Conservation (phyloP, 1,139 yeast species). For the Suhomyces coccinellae region DNA sequence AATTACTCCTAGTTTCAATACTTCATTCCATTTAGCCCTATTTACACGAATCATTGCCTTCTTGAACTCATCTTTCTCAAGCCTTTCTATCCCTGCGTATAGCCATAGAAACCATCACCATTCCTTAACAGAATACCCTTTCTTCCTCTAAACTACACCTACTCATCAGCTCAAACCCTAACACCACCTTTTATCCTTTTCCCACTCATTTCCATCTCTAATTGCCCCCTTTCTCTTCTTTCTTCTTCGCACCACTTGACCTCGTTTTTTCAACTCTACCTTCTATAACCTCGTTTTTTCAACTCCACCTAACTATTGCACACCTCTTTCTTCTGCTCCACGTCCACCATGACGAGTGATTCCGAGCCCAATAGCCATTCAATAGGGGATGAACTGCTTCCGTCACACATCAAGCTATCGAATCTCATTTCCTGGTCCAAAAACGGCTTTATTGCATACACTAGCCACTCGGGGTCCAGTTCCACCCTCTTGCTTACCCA, state of each 20-base stretch:
- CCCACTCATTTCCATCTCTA: not conserved
- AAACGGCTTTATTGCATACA: slow-evolving; percentile 71
- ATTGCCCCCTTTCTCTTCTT: not conserved
- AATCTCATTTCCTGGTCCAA: slow-evolving; percentile 64
- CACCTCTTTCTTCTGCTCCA: not conserved
- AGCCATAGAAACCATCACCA: too few relatives aligned
- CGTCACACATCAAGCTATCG: slow-evolving; percentile 1
- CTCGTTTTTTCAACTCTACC: not conserved
- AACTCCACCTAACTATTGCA: not conserved
- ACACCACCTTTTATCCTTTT: too few relatives aligned
- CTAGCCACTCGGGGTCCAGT: slow-evolving; percentile 22
- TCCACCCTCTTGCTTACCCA: slow-evolving; percentile 52
- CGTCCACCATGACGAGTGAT: not conserved
- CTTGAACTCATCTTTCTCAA: too few relatives aligned
- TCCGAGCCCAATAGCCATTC: not conserved
- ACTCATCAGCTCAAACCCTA: too few relatives aligned
- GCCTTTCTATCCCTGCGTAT: too few relatives aligned
- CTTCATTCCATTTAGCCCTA: too few relatives aligned
- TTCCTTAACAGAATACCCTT: too few relatives aligned
- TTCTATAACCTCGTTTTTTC: too few relatives aligned
- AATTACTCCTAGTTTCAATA: too few relatives aligned
- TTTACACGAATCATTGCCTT: too few relatives aligned
- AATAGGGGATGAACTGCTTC: not conserved
- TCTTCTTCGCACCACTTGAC: too few relatives aligned
- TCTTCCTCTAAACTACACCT: too few relatives aligned